These are phyloP conservation scores for Aspergillus sclerotiicarbonarius DNA, from an alignment of 495 filamentous ascomycete species.

Conservation along the genomic window DNA sequence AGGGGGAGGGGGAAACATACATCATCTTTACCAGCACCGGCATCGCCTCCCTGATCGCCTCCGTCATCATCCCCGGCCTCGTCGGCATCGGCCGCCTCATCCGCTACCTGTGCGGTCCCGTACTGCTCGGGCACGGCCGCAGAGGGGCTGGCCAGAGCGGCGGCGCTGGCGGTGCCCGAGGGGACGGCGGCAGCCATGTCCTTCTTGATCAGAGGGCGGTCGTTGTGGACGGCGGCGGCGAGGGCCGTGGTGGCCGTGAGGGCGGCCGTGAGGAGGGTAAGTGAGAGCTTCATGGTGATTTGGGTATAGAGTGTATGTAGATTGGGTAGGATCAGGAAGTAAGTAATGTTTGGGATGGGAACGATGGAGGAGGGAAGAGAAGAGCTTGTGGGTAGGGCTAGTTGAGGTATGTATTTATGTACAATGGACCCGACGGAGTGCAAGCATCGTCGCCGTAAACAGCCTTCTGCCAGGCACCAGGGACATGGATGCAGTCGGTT, in stretches of 20 bases:
- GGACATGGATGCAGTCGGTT: not conserved
- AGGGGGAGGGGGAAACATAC: not conserved
- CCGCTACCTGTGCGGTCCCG: no score
- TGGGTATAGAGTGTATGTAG: not conserved
- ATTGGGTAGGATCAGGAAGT: not conserved
- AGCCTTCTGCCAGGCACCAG: not conserved
- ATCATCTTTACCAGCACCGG: not conserved
- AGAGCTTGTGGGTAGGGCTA: not conserved
- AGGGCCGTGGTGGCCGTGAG: conserved; percentile 8
- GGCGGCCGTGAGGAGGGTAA: conserved; percentile 6
- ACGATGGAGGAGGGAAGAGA: not conserved
- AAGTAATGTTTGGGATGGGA: not conserved
- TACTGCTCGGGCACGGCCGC: no score
- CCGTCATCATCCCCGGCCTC: not conserved
- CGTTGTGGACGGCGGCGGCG: not conserved
- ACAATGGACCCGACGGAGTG: no score
- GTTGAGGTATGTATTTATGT: not conserved
- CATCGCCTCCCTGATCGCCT: not conserved
- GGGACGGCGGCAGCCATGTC: not conserved
- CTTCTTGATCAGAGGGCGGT: not conserved
- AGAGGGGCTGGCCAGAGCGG: not conserved
- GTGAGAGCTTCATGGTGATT: conserved; percentile 15
- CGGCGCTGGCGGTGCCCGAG: not conserved
- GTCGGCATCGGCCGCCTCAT: no score
- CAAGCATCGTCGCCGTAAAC: no score